A percentile compares a stretch with the other conserved stretches of the same genome.
Evolutionary conservation across 2,329 filamentous ascomycete species (phyloP).

Genomic region (Diplodia corticola): DNA sequence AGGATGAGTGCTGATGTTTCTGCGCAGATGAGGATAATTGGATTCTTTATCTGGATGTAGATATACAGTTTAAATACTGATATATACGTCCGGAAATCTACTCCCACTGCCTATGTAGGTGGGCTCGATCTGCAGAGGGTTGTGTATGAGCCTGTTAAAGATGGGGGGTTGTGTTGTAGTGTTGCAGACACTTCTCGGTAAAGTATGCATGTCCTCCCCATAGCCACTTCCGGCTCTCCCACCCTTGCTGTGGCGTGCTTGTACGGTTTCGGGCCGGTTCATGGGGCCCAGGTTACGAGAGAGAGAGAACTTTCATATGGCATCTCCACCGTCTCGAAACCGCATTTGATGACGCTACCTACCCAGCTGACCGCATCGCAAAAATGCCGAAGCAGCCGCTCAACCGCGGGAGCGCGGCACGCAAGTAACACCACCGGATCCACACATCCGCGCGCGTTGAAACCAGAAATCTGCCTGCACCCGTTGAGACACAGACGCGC

Average conservation of each 20-base stretch:
- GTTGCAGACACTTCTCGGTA: background rate
- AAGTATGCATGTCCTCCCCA: background rate
- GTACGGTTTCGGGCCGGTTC: background rate
- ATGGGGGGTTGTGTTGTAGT: background rate
- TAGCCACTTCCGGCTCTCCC: background rate
- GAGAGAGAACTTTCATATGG: background rate
- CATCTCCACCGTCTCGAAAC: background rate
- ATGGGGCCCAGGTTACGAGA: background rate
- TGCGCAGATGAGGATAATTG: conserved; percentile 62
- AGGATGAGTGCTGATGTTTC: background rate
- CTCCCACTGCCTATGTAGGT: no score
- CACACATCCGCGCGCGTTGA: background rate
- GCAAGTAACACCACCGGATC: background rate
- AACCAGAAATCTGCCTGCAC: background rate
- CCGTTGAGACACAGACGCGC: background rate
- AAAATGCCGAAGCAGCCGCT: background rate
- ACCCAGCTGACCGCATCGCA: no score
- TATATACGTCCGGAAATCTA: no score
- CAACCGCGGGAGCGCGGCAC: background rate
- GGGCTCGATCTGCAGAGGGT: no score
- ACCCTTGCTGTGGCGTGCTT: background rate
- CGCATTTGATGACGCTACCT: background rate
- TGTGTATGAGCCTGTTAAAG: background rate
- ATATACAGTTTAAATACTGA: no score
- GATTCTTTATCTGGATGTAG: no score